A percentile compares a stretch with the other conserved stretches of the same genome.
Evolutionary conservation across 169 alveolate genomes (phyloP).

Genomic region (Plasmodium gallinaceum): DNA sequence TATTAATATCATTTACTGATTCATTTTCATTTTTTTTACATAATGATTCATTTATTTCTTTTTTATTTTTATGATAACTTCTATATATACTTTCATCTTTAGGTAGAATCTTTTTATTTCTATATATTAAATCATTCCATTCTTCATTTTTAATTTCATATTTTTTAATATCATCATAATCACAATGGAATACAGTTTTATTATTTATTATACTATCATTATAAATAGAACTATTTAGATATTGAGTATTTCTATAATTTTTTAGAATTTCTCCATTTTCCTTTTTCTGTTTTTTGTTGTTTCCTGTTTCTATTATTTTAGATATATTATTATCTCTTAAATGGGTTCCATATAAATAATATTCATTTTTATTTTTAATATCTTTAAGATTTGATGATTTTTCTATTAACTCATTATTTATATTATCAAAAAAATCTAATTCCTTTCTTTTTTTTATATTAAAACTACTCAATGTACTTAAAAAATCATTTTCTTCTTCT

Average conservation of each 20-base stretch:
- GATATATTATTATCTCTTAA: background rate
- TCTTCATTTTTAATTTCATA: background rate
- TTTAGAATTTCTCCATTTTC: background rate
- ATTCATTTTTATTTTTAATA: conserved; percentile 1
- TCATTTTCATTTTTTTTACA: background rate
- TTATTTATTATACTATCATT: conserved; percentile 62
- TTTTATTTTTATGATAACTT: background rate
- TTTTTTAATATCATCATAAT: conserved; percentile 8
- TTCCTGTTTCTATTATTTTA: background rate
- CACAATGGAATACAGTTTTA: conserved; percentile 30
- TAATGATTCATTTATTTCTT: background rate
- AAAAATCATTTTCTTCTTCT: conserved; percentile 1
- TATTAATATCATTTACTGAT: background rate
- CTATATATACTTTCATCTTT: background rate
- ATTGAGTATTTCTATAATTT: conserved; percentile 39
- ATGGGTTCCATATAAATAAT: background rate
- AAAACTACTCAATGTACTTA: background rate
- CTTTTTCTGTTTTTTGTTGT: background rate
- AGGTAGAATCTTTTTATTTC: background rate
- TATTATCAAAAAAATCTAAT: background rate
- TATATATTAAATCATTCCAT: background rate
- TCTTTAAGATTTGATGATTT: background rate
- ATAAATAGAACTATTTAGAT: conserved; percentile 27
- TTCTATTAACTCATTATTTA: background rate
- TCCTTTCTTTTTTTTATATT: conserved; percentile 4